A percentile compares a stretch with the other conserved stretches of the same genome.
These are phyloP conservation scores for Tricholoma hemisulphureum DNA, from an alignment of 768 basidiomycete genomes.

Conservation along the genomic window DNA sequence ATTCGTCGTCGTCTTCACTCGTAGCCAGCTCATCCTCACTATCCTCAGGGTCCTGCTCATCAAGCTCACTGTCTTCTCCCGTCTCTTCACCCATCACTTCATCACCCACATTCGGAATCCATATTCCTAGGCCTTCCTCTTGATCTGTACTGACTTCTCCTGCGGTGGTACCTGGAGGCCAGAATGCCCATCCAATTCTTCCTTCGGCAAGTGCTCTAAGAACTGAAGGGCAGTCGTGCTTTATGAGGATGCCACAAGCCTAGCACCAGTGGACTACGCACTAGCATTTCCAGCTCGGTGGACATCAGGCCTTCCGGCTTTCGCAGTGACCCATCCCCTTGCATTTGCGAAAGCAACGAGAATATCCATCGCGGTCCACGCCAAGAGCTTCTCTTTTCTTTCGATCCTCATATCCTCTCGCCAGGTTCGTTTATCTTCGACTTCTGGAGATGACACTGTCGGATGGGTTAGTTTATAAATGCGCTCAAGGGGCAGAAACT, in stretches of 20 bases:
- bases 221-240: conserved; percentile 43
- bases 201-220: conserved; percentile 83
- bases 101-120: conserved; percentile 50
- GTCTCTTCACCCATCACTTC: conserved; percentile 31
- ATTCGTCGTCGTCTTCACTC: conserved; percentile 21
- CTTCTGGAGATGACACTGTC: conserved; percentile 27
- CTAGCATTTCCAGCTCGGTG: conserved; percentile 88
- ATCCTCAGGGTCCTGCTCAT: conserved; percentile 22
- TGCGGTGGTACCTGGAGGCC: conserved; percentile 56
- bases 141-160: conserved; percentile 24
- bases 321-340: conserved; percentile 87
- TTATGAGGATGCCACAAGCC: background rate
- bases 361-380: conserved; percentile 88
- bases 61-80: conserved; percentile 33
- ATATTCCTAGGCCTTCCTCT: conserved; percentile 49
- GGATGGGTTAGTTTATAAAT: conserved; percentile 63
- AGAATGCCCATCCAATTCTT: conserved; percentile 79
- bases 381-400: conserved; percentile 14
- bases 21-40: conserved; percentile 25
- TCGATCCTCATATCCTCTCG: conserved; percentile 45
- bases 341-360: conserved; percentile 72
- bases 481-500: conserved; percentile 73
- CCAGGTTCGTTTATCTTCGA: conserved; percentile 79
- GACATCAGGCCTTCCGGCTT: conserved; percentile 85
- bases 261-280: conserved; percentile 39